A percentile compares a stretch with the other conserved stretches of the same genome.
These are phyloP conservation scores for Fabrea salina DNA, from an alignment of 169 alveolate genomes.

Conservation along the genomic window DNA sequence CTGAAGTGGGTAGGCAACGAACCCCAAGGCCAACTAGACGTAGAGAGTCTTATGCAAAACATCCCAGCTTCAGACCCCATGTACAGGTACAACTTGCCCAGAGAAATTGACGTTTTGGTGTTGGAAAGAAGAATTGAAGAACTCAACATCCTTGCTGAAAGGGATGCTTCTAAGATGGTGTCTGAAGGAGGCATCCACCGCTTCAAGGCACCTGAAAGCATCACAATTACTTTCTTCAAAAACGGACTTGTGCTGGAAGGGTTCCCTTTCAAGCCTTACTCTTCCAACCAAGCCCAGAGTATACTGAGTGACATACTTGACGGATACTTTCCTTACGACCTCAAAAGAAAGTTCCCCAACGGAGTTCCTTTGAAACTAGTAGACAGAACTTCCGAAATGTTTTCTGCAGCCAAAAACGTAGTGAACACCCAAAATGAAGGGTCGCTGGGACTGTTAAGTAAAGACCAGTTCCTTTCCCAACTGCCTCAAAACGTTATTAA, in stretches of 20 bases:
- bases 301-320: constrained; percentile 72
- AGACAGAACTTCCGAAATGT: constrained; percentile 56
- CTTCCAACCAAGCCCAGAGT: constrained; percentile 56
- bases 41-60: constrained; percentile 42
- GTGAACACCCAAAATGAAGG: constrained; percentile 44
- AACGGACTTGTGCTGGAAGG: constrained; percentile 75
- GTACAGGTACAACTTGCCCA: constrained; percentile 61
- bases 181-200: constrained; percentile 64
- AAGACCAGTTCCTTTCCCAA: constrained; percentile 62
- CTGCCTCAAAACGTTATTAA: constrained; percentile 73
- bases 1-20: constrained; percentile 68
- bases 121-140: constrained; percentile 75
- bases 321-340: constrained; percentile 80
- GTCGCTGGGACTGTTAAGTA: constrained; percentile 52
- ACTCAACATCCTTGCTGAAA: constrained; percentile 73
- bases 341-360: constrained; percentile 72
- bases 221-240: constrained; percentile 69
- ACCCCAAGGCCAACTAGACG: constrained; percentile 36
- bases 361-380: constrained; percentile 77
- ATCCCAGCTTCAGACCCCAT: constrained; percentile 34
- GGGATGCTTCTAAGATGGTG: constrained; percentile 54
- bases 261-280: constrained; percentile 72
- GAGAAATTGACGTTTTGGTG: constrained; percentile 70
- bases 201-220: constrained; percentile 59
- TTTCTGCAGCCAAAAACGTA: constrained; percentile 40